These are phyloP conservation scores for Kockovaella imperatae DNA, from an alignment of 768 basidiomycete species.

Conservation along the genomic window DNA sequence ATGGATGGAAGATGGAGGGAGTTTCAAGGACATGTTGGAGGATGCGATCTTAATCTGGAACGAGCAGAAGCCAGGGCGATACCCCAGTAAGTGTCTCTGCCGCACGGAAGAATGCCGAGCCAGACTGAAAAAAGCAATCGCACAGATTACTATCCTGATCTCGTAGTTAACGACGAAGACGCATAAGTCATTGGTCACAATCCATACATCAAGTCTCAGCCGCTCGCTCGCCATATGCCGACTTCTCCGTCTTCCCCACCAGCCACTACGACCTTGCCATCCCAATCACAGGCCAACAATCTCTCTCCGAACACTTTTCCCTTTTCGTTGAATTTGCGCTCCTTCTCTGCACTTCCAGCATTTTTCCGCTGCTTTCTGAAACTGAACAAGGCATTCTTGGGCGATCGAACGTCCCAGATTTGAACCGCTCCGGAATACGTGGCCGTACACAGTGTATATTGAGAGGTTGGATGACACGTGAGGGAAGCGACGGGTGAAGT, in stretches of 20 bases:
- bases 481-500: slow-evolving; percentile 45
- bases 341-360: not conserved
- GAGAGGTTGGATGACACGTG: slow-evolving; percentile 45
- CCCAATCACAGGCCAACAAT: slow-evolving; percentile 47
- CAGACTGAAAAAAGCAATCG: no score
- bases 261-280: slow-evolving; percentile 47
- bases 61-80: no score
- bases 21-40: no score
- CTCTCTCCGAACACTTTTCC: slow-evolving; percentile 45
- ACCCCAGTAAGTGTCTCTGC: no score
- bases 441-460: slow-evolving; percentile 45
- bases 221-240: slow-evolving; percentile 41
- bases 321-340: slow-evolving; percentile 32
- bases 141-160: no score
- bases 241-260: slow-evolving; percentile 49
- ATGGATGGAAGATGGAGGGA: no score
- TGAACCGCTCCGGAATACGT: slow-evolving; percentile 46
- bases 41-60: no score
- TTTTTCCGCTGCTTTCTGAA: slow-evolving; percentile 29
- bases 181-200: no score
- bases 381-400: slow-evolving; percentile 46
- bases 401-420: slow-evolving; percentile 49
- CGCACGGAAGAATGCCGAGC: no score
- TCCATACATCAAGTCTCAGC: no score
- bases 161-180: no score